Conservation (phyloP, 83 land plant genomes). For the Larix sibirica region DNA sequence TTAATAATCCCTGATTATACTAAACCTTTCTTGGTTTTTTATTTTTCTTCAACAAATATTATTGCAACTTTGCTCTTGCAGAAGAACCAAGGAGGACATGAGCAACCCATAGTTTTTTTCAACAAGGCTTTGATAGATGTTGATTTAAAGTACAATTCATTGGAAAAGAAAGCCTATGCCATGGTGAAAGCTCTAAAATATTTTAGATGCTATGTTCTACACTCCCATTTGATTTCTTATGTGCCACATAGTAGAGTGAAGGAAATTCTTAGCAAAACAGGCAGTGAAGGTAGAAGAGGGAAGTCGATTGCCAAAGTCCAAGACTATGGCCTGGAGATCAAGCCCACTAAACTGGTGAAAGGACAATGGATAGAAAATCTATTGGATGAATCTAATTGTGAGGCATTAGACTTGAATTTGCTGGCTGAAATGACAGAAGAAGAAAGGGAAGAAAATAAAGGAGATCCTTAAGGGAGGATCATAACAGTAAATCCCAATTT, state of each 20-base stretch:
- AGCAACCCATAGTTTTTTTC: neutral
- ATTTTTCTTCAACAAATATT: no score
- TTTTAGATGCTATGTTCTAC: neutral
- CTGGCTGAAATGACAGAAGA: no score
- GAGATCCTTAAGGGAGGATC: no score
- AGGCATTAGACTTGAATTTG: no score
- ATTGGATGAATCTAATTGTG: no score
- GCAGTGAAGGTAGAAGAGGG: no score
- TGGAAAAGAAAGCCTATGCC: neutral
- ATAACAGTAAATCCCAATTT: neutral
- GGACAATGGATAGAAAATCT: no score
- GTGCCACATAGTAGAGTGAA: no score
- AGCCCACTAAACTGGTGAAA: neutral
- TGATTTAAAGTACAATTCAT: neutral
- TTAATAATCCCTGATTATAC: no score
- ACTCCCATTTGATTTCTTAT: neutral
- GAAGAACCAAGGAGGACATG: neutral
- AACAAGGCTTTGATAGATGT: neutral
- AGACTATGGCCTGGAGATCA: neutral
- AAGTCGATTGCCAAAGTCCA: neutral
- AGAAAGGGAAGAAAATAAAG: no score
- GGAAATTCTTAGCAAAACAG: no score
- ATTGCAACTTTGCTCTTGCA: neutral
- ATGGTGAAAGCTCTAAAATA: neutral
- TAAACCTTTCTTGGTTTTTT: no score